phyloP scores from a whole-genome alignment of 306 rosid genomes.

The Quercus ilex region DNA sequence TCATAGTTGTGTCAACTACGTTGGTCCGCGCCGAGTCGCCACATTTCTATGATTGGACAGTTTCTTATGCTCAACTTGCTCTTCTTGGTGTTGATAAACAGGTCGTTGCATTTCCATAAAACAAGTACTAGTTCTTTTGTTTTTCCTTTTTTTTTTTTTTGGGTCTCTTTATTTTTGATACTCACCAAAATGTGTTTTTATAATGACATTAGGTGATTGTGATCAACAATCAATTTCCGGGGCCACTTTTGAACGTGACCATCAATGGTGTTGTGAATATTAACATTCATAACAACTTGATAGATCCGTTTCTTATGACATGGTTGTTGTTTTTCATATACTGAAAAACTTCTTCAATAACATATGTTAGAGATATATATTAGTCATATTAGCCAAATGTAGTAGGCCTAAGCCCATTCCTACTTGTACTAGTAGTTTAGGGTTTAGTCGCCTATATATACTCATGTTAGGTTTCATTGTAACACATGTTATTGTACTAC shows the following conservation, averaged over 20 bases:
- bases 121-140: background rate
- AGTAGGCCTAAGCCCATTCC: no score
- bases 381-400: no score
- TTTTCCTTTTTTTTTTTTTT: background rate
- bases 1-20: background rate
- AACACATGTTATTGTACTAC: no score
- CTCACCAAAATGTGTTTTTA: background rate
- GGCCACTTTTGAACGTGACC: conserved; percentile 1
- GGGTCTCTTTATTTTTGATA: background rate
- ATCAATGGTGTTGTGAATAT: background rate
- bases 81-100: conserved; percentile 4
- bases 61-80: background rate
- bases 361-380: no score
- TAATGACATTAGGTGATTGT: background rate
- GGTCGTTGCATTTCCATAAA: background rate
- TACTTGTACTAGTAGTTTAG: no score
- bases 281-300: background rate
- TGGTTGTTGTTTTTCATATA: background rate
- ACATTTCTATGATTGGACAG: background rate
- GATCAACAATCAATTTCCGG: background rate
- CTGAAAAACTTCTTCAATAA: background rate
- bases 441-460: no score
- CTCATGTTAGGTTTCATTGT: no score
- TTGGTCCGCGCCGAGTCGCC: background rate
- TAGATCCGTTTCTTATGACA: conserved; percentile 7